Base-by-base conservation (phyloP, 192 early-diverging fungal species). In the Backusella tarrabulga region DNA sequence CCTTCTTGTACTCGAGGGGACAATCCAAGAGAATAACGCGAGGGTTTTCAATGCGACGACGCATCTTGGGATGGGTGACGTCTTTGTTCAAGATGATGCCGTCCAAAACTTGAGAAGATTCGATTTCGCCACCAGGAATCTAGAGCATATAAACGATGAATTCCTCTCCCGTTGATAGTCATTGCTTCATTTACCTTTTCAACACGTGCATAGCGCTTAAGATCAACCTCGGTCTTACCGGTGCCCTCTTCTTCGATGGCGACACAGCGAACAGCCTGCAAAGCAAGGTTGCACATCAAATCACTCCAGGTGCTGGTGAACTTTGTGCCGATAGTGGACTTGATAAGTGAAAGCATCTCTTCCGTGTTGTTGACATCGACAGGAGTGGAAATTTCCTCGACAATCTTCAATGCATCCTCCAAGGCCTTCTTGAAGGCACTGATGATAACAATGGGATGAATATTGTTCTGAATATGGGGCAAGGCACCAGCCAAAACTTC, bases 11-110 rank as follows among this genome's bases (percentile, higher is more conserved):
- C 85, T 99, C 98, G 66, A 99, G 90, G 34, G 97, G 97, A 85
- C 98, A 99, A 89, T 99, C 98, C 68, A 99, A 87, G 54, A 99
- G 87, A 15, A 99, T 89, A 73, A 99, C 91, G 68, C 97, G 92
- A 23, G 98, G 98, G 83, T 99, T 98, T 82, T 97, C 94, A 74
- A 99, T 98, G 67, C 86, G 85, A 69, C 98, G 91, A 79, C 97
- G 93, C 95, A 95, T 95, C 85, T 96, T 97, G 76, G 98, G 95
- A 84, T 99, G 98, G 34, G 97, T 98, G 19, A 99, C 96, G 86
- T 99, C 98, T 90, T 99, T 99, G 93, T 97, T 98, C 81, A 99
- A 74, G 94, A 99, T 98, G 75, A 99, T 88, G 73, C 98, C 98
- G 80, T 98, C 95, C 83, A 99, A 89, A 38, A 99, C 97, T 72